Percentiles rank a stretch among this genome's conserved stretches.
Conservation (phyloP, 2,329 filamentous ascomycete genomes). For the Neofusicoccum parvum region DNA sequence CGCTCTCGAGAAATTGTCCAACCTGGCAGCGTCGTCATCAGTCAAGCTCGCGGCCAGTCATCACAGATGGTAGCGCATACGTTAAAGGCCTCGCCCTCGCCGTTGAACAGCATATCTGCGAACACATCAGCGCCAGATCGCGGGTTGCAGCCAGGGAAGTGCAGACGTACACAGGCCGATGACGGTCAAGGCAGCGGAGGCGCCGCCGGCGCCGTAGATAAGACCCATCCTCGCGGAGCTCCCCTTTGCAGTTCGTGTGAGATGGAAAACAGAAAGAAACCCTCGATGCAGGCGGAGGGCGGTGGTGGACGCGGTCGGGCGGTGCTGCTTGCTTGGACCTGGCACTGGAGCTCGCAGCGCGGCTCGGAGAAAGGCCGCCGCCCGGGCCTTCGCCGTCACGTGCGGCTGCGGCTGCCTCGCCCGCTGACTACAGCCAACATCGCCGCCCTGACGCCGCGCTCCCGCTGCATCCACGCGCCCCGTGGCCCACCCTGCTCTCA, state of each 20-base stretch:
- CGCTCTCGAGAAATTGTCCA: constrained; percentile 88
- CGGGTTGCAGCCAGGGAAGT: neutral
- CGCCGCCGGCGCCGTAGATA: constrained; percentile 69
- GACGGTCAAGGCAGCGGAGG: constrained; percentile 68
- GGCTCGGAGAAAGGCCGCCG: constrained; percentile 12
- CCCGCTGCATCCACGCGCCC: constrained; percentile 23
- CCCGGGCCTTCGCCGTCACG: neutral
- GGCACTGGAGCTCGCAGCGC: constrained; percentile 17
- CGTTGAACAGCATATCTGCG: constrained; percentile 97
- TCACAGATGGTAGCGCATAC: constrained; percentile 52
- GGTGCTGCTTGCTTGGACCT: constrained; percentile 18
- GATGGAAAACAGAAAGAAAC: constrained; percentile 12
- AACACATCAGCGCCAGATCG: constrained; percentile 1
- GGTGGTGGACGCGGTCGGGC: constrained; percentile 10
- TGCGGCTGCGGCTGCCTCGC: neutral
- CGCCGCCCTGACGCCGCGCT: constrained; percentile 10
- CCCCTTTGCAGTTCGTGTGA: neutral
- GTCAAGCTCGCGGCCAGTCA: neutral
- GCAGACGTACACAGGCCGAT: constrained; percentile 74
- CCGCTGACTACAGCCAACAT: neutral
- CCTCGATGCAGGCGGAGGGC: constrained; percentile 12
- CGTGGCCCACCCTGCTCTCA: constrained; percentile 25
- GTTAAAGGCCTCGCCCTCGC: constrained; percentile 94
- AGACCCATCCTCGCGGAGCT: constrained; percentile 62
- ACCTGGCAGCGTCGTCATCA: constrained; percentile 56